A percentile compares a stretch with the other conserved stretches of the same genome.
Evolutionary conservation across 1,284 basidiomycete genomes (phyloP).

Genomic region (Leccinum pachyderme): DNA sequence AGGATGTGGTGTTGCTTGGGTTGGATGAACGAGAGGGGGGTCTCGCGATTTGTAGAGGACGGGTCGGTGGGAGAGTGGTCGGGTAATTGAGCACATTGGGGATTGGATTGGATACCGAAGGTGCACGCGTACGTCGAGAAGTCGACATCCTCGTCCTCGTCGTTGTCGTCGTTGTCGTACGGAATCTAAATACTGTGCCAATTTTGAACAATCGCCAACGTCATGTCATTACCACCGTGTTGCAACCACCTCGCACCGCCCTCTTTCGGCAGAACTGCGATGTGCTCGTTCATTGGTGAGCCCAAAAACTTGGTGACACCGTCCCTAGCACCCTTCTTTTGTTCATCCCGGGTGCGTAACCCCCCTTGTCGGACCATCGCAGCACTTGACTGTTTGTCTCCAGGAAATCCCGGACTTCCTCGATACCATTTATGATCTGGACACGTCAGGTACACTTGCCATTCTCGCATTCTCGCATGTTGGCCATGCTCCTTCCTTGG

Average conservation of each 20-base stretch:
- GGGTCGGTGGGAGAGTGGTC: slow-evolving; percentile 21
- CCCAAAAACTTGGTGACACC: slow-evolving; percentile 27
- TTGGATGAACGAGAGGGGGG: slow-evolving; percentile 45
- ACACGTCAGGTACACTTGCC: slow-evolving; percentile 37
- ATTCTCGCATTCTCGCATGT: slow-evolving; percentile 55
- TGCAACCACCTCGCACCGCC: slow-evolving; percentile 30
- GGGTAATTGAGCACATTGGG: slow-evolving; percentile 29
- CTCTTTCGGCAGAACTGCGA: slow-evolving; percentile 37
- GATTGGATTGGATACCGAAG: slow-evolving; percentile 28
- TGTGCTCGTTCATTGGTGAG: slow-evolving; percentile 57
- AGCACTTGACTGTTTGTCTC: neutral
- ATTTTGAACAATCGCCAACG: neutral
- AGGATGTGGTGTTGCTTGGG: slow-evolving; percentile 37
- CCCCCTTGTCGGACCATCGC: neutral
- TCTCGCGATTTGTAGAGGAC: slow-evolving; percentile 36
- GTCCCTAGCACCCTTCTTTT: slow-evolving; percentile 43
- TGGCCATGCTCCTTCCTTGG: slow-evolving; percentile 46
- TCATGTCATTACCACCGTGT: slow-evolving; percentile 33
- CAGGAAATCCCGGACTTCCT: slow-evolving; percentile 64
- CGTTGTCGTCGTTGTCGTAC: neutral
- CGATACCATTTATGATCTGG: slow-evolving; percentile 40
- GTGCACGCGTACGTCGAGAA: slow-evolving; percentile 24
- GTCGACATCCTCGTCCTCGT: slow-evolving; percentile 23
- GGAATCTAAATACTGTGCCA: slow-evolving; percentile 7
- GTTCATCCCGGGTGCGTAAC: slow-evolving; percentile 54